phyloP scores from a whole-genome alignment of 805 yeast genomes.

The Teunomyces aglyptinius region DNA sequence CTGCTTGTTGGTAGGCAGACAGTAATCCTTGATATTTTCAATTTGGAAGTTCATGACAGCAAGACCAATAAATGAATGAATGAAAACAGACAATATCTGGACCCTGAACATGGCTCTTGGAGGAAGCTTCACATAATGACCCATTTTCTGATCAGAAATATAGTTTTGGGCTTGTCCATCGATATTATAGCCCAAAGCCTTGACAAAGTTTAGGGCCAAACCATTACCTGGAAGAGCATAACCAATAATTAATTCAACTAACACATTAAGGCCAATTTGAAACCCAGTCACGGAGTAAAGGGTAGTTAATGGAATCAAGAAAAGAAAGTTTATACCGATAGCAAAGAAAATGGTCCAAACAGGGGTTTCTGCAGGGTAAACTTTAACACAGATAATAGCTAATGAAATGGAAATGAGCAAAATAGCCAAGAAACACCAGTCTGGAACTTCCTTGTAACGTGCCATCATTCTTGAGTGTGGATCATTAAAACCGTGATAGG shows the following conservation, averaged over 20 bases:
- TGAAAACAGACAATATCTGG: conserved; percentile 24
- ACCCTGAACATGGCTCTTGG: conserved; percentile 56
- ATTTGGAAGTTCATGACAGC: conserved; percentile 23
- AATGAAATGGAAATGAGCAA: conserved; percentile 28
- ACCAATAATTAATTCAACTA: conserved; percentile 38
- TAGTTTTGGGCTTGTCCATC: conserved; percentile 57
- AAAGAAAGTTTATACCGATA: conserved; percentile 30
- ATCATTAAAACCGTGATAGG: conserved; percentile 33
- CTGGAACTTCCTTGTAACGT: conserved; percentile 35
- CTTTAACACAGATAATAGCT: conserved; percentile 30
- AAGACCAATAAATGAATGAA: conserved; percentile 21
- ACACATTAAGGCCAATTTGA: conserved; percentile 33
- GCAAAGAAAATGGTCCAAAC: conserved; percentile 40
- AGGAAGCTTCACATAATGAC: conserved; percentile 64
- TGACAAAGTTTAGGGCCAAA: conserved; percentile 45
- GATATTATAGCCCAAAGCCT: conserved; percentile 57
- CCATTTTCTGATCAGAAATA: conserved; percentile 57
- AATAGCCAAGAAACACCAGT: conserved; percentile 26
- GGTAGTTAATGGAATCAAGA: conserved; percentile 32
- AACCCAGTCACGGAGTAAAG: conserved; percentile 32
- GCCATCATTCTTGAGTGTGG: conserved; percentile 34
- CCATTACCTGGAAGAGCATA: conserved; percentile 40
- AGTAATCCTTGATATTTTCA: conserved; percentile 17
- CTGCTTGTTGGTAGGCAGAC: conserved; percentile 19
- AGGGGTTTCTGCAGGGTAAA: conserved; percentile 34